Evolutionary conservation across 164 flowering plant species (phyloP).

Genomic region (Vitis rotundifolia): DNA sequence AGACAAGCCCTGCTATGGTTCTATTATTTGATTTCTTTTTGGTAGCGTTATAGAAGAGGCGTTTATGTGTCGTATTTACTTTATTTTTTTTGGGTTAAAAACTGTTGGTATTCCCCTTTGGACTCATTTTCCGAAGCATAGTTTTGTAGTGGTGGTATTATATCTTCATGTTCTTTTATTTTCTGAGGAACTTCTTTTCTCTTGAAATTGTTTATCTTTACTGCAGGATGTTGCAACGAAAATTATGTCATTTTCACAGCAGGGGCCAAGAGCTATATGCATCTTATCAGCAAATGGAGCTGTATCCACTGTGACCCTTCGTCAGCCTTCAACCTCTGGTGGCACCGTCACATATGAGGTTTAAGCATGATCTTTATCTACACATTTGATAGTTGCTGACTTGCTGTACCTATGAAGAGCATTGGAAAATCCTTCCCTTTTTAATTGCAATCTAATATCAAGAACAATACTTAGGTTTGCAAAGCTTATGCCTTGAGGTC

Average conservation of each 20-base stretch:
- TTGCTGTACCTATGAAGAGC: no score
- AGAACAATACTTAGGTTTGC: no score
- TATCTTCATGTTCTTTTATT: background rate
- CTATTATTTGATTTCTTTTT: background rate
- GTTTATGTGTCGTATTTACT: background rate
- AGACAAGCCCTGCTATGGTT: background rate
- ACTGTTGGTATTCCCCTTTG: no score
- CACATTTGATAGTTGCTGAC: background rate
- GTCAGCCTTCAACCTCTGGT: constrained; percentile 75
- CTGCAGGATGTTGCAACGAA: constrained; percentile 80
- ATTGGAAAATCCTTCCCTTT: no score
- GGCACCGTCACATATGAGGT: constrained; percentile 93
- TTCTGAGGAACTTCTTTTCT: background rate
- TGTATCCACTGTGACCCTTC: constrained; percentile 80
- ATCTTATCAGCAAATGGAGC: constrained; percentile 85
- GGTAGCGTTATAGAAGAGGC: background rate
- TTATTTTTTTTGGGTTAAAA: background rate
- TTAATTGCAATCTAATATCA: no score
- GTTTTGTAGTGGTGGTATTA: no score
- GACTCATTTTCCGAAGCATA: no score
- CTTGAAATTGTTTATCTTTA: constrained; percentile 2
- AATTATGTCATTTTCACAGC: constrained; percentile 76
- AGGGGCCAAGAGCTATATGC: constrained; percentile 79
- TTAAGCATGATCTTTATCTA: background rate
- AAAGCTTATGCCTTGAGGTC: no score